Base-by-base conservation (phyloP, 108 stramenopile genomes). In the Discostella pseudostelligera region DNA sequence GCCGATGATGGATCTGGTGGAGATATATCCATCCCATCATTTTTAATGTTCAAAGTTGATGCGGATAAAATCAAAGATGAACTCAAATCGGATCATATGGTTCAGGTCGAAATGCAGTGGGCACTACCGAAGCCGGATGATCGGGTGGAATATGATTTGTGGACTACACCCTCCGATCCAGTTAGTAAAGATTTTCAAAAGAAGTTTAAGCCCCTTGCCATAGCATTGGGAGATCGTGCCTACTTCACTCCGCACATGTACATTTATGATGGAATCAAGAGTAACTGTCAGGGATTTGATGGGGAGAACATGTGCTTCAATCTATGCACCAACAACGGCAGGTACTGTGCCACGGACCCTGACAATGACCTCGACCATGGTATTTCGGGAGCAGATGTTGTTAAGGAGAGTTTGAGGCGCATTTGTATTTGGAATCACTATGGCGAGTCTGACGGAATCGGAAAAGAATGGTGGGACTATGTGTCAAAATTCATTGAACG, bases 1-100 rank as follows among this genome's bases (percentile, higher is more conserved):
- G 96, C 96, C n/a, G 96, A 97, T 69, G 96, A 97, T 71, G 95
- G 96, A 39, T 84, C 83, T 48, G 96, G 96, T 8, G 69, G 78
- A 17, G 96, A 97, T 79, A 87, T 97, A 71, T 79, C 89, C 64
- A 97, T 97, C 50, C 95, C 96, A 20, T 79, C 89, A 42, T 86
- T 95, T 64, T 83, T 95, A 16, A 80, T 94, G 76, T 87, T 85
- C 79, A 91, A 93, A 70, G 61, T 87, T 60, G 92, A 94, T 68
- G 92, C 88, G 24, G 93, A 94, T 60, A 39, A 51, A 29, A 58
- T 94, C 56, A 88, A 87, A 71, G 73, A 72, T 5, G 75, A 80
- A 16, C 59, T 94, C 53, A 59, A 67, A 68, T 45, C 72, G 22
- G 82, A 89, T 72, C 75, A 82, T 22, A 43, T 69, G 32, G 89